These are phyloP conservation scores for Phanerochaete sordida DNA, from an alignment of 768 basidiomycete species.

Conservation along the genomic window DNA sequence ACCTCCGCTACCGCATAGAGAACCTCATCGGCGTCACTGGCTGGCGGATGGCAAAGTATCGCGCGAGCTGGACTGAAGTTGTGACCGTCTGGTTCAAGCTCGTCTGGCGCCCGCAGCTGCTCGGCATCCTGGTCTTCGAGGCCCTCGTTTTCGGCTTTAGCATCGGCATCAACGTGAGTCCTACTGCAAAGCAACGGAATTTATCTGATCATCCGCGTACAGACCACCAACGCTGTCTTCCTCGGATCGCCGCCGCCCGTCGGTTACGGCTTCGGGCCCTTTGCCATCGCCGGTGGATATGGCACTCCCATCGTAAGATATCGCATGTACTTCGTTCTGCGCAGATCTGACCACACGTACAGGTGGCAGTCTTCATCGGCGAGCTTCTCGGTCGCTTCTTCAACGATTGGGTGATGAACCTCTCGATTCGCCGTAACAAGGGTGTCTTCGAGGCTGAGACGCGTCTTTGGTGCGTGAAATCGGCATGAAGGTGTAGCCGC, in stretches of 20 bases:
- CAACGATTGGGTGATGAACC: constrained; percentile 47
- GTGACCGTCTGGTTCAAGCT: constrained; percentile 46
- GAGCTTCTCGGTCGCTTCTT: constrained; percentile 47
- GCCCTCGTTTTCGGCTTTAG: constrained; percentile 60
- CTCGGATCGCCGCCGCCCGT: constrained; percentile 49
- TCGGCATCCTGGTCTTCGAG: constrained; percentile 52
- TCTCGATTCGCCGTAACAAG: constrained; percentile 38
- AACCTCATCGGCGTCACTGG: constrained; percentile 65
- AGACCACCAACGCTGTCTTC: constrained; percentile 69
- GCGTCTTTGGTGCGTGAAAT: constrained; percentile 48
- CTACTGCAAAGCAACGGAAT: not conserved
- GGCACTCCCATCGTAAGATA: constrained; percentile 26
- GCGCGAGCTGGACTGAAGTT: constrained; percentile 45
- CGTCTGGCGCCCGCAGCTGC: constrained; percentile 60
- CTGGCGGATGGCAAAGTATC: constrained; percentile 51
- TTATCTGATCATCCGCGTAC: not conserved
- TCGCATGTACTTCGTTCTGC: not conserved
- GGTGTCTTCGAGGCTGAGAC: constrained; percentile 55
- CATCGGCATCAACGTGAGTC: constrained; percentile 55
- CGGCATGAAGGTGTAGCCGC: not conserved
- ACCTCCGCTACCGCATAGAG: constrained; percentile 52
- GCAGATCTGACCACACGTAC: not conserved
- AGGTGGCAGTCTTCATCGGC: constrained; percentile 49
- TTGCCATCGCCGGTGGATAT: constrained; percentile 50
- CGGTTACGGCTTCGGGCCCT: constrained; percentile 49